Evolutionary conservation across 1,284 basidiomycete species (phyloP).

Genomic region (Irpex sp.): DNA sequence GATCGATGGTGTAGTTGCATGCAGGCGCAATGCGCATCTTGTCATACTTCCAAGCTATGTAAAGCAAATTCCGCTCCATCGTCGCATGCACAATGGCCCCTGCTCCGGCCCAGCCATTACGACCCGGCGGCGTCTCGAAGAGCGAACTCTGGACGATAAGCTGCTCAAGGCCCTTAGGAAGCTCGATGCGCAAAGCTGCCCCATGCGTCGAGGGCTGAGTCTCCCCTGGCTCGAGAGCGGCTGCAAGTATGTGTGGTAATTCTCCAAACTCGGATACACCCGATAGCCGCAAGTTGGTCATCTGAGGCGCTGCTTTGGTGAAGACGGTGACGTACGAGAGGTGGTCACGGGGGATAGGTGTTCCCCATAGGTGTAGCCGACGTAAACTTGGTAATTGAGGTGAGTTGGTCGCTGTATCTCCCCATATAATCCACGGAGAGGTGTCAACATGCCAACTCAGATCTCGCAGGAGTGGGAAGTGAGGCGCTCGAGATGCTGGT

Average conservation of each 20-base stretch:
- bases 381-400: background rate
- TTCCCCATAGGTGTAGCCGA: background rate
- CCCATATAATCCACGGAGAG: background rate
- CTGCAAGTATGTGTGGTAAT: background rate
- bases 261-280: background rate
- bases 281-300: background rate
- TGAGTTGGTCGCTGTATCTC: background rate
- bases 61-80: background rate
- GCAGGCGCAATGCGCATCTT: background rate
- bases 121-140: too few relatives aligned
- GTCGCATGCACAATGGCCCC: background rate
- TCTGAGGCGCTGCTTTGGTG: background rate
- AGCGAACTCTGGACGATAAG: background rate
- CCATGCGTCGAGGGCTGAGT: background rate
- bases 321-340: background rate
- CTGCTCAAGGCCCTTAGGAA: background rate
- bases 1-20: background rate
- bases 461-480: background rate
- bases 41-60: background rate
- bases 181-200: background rate
- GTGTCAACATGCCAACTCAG: background rate
- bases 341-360: background rate
- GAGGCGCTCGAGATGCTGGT: background rate
- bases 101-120: background rate
- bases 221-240: background rate